A percentile compares a stretch with the other conserved stretches of the same genome.
Conservation (phyloP, 768 basidiomycete species). For the Kwoniella bestiolae region DNA sequence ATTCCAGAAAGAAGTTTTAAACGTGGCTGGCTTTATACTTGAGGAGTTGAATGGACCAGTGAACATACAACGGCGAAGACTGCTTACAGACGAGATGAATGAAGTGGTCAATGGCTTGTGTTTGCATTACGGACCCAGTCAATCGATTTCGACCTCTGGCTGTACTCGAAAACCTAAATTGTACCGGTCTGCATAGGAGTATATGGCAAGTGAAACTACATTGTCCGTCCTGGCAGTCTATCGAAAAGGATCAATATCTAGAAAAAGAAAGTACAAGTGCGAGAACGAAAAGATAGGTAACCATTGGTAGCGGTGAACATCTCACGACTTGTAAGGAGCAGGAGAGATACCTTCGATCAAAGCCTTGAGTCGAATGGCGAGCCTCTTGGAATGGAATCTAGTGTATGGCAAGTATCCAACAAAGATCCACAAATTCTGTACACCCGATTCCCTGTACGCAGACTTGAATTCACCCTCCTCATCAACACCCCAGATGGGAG, state of each 20-base stretch:
- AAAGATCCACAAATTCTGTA: slow-evolving; percentile 36
- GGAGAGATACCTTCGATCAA: slow-evolving; percentile 27
- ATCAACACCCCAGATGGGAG: slow-evolving; percentile 41
- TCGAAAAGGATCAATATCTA: neutral
- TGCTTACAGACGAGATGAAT: too few species aligned
- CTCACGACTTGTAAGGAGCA: slow-evolving; percentile 20
- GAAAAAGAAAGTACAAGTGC: neutral
- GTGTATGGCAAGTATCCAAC: slow-evolving; percentile 30
- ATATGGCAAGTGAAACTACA: too few species aligned
- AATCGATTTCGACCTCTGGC: too few species aligned
- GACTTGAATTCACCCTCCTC: slow-evolving; percentile 40
- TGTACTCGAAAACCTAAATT: too few species aligned
- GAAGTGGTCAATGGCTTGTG: too few species aligned
- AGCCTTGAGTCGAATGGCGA: slow-evolving; percentile 34
- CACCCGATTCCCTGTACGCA: slow-evolving; percentile 23
- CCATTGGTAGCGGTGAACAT: neutral
- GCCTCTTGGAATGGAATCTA: slow-evolving; percentile 35
- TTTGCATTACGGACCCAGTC: too few species aligned
- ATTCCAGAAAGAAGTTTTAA: too few species aligned
- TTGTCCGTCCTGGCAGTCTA: too few species aligned
- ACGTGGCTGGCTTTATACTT: too few species aligned
- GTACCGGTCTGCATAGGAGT: too few species aligned
- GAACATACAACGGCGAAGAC: too few species aligned
- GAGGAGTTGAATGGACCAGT: too few species aligned
- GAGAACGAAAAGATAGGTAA: neutral